Percentiles rank a stretch among this genome's conserved stretches.
Evolutionary conservation across 116 monocot genomes (phyloP).

Genomic region (Phalaenopsis hybrid): DNA sequence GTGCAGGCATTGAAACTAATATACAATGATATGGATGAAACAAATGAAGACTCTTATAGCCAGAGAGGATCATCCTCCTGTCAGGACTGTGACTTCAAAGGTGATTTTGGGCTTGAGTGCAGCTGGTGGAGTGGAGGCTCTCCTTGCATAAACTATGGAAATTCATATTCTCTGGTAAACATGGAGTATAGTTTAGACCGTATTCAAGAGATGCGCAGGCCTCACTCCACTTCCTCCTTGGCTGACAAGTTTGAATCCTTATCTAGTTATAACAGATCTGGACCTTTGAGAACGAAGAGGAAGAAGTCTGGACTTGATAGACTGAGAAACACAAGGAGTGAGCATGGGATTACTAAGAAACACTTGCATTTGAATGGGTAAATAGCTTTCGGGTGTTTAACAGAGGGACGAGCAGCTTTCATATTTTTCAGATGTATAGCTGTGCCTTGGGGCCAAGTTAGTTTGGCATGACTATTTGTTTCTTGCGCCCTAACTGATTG

Average conservation of each 20-base stretch:
- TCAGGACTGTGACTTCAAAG: constrained; percentile 33
- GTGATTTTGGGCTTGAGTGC: constrained; percentile 33
- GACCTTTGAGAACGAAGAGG: constrained; percentile 40
- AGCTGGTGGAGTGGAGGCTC: constrained; percentile 46
- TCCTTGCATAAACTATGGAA: constrained; percentile 19
- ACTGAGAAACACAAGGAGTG: constrained; percentile 61
- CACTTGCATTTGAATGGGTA: constrained; percentile 1
- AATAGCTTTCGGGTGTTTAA: neutral
- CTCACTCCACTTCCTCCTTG: constrained; percentile 33
- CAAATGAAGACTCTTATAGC: constrained; percentile 41
- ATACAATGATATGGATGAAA: constrained; percentile 45
- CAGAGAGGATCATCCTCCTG: constrained; percentile 43
- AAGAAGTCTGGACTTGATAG: constrained; percentile 22
- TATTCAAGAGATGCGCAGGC: constrained; percentile 31
- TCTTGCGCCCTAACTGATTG: neutral
- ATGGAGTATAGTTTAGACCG: constrained; percentile 62
- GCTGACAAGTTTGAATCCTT: constrained; percentile 22
- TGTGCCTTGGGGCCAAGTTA: neutral
- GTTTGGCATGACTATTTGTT: neutral
- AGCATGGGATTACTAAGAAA: constrained; percentile 36
- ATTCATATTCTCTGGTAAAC: constrained; percentile 39
- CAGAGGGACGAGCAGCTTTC: constrained; percentile 3
- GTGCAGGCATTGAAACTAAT: constrained; percentile 69
- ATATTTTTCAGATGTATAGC: constrained; percentile 23
- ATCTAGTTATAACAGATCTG: constrained; percentile 40